These are phyloP conservation scores for Mortierella alpina DNA, from an alignment of 192 early-diverging fungal species.

Conservation along the genomic window DNA sequence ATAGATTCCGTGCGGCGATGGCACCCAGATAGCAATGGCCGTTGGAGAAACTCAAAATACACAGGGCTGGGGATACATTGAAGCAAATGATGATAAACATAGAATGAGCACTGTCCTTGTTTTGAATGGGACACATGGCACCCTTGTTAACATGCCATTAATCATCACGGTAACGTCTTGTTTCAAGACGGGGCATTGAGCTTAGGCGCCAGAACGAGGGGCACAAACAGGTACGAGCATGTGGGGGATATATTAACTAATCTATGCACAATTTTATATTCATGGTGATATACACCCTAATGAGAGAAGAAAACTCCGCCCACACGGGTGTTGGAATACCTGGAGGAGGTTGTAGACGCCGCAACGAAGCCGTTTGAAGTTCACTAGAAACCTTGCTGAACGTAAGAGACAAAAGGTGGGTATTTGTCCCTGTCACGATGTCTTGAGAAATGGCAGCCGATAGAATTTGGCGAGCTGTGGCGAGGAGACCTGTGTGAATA, in stretches of 20 bases:
- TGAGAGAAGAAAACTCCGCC: constrained; percentile 18
- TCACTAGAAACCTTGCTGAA: constrained; percentile 14
- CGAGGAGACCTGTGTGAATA: no score
- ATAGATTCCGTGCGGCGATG: constrained; percentile 12
- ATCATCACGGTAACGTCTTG: constrained; percentile 4
- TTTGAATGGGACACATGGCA: constrained; percentile 15
- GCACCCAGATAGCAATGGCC: constrained; percentile 16
- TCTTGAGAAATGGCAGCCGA: no score
- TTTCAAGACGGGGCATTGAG: constrained; percentile 24
- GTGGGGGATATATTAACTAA: constrained; percentile 13
- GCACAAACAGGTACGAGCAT: constrained; percentile 1
- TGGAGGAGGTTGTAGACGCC: constrained; percentile 1
- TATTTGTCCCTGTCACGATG: no score
- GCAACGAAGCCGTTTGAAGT: constrained; percentile 10
- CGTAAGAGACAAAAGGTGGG: background rate
- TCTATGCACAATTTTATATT: constrained; percentile 26
- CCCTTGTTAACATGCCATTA: constrained; percentile 15
- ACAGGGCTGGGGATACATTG: constrained; percentile 18
- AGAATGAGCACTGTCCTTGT: constrained; percentile 14
- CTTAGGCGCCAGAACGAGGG: constrained; percentile 18
- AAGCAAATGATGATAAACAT: constrained; percentile 8
- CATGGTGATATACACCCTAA: constrained; percentile 24
- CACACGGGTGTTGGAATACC: constrained; percentile 8
- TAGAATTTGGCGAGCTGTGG: no score
- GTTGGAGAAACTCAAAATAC: constrained; percentile 21